Conservation (phyloP, 1,284 basidiomycete species). For the Coniferiporia sulphurascens region DNA sequence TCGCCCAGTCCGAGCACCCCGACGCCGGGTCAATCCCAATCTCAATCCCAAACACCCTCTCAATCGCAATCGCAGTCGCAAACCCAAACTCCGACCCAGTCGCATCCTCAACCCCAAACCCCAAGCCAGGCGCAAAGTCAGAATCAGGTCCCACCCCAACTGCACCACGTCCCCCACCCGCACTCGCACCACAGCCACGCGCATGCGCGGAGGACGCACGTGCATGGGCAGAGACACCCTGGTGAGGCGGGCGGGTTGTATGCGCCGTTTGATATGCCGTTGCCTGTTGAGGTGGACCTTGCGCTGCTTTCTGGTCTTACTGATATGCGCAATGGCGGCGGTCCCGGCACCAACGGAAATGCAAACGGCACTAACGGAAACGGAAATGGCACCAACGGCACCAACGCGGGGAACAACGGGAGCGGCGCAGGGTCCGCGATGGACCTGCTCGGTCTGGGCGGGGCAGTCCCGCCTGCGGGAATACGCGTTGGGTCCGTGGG, state of each 20-base stretch:
- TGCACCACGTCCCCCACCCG: constrained; percentile 75
- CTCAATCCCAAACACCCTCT: constrained; percentile 10
- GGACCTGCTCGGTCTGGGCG: not conserved
- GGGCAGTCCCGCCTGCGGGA: not conserved
- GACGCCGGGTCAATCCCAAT: constrained; percentile 3
- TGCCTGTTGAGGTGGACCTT: constrained; percentile 8
- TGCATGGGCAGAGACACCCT: constrained; percentile 12
- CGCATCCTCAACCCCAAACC: constrained; percentile 13
- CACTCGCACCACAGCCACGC: constrained; percentile 49
- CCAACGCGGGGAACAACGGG: no score
- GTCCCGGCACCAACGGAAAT: not conserved
- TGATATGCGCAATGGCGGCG: no score
- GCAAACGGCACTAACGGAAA: no score
- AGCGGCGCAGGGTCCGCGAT: no score
- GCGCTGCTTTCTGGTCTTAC: constrained; percentile 2
- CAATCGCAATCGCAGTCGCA: constrained; percentile 5
- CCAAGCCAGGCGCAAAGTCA: constrained; percentile 33
- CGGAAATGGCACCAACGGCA: no score
- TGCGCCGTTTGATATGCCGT: constrained; percentile 11
- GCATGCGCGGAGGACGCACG: constrained; percentile 13
- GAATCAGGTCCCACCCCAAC: constrained; percentile 51
- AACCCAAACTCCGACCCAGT: constrained; percentile 26
- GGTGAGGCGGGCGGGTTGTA: constrained; percentile 16
- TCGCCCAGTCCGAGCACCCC: constrained; percentile 3
- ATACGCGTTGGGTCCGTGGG: not conserved